Percentiles rank a stretch among this genome's conserved stretches.
Conservation (phyloP, 805 yeast genomes). For the Zygoascus biomembranicola region DNA sequence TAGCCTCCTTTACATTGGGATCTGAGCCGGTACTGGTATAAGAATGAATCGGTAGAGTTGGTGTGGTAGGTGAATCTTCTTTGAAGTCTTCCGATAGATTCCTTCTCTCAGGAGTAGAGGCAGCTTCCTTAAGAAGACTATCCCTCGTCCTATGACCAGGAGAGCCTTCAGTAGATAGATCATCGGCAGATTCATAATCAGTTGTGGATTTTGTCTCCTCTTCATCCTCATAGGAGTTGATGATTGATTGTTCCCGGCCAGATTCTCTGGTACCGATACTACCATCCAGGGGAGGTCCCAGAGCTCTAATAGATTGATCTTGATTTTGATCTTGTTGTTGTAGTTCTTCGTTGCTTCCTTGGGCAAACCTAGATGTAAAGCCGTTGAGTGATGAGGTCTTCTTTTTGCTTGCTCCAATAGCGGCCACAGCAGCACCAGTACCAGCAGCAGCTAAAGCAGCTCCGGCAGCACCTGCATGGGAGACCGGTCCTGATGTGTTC, state of each 20-base stretch:
- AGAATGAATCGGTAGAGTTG: neutral
- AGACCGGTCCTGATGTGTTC: neutral
- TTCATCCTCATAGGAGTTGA: neutral
- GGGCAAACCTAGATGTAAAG: neutral
- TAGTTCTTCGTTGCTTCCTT: neutral
- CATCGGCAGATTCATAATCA: slow-evolving; percentile 2
- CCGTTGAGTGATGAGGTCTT: neutral
- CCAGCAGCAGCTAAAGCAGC: neutral
- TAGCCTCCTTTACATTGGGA: neutral
- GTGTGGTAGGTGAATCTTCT: neutral
- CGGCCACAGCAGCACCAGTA: neutral
- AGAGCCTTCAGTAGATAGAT: slow-evolving; percentile 3
- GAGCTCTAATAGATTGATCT: neutral
- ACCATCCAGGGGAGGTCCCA: neutral
- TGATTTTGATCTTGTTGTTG: neutral
- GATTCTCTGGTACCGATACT: neutral
- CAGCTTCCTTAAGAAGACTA: neutral
- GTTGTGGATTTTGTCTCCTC: neutral
- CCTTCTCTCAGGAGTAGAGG: neutral
- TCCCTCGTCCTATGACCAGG: neutral
- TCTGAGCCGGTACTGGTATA: neutral
- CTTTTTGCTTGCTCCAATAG: neutral
- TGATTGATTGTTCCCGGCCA: slow-evolving; percentile 1
- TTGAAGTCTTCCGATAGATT: neutral
- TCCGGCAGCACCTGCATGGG: neutral